Conservation (phyloP, 163 green algal species). For the Chlamydomonas reinhardtii region DNA sequence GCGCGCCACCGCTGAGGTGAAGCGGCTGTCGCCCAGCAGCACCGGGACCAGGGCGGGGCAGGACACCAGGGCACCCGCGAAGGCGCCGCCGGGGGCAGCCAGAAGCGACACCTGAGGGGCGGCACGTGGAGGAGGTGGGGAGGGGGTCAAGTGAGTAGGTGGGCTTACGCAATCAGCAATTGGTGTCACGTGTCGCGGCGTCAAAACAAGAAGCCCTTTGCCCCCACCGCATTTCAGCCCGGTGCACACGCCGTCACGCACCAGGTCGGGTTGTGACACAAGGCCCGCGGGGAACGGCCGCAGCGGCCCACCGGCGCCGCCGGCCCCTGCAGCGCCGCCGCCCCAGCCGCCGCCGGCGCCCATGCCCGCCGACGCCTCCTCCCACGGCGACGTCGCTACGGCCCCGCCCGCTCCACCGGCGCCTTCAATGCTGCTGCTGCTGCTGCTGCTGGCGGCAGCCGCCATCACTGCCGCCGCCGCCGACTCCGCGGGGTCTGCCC, state of each 20-base stretch:
- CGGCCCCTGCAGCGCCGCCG: neutral
- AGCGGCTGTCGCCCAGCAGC: constrained; percentile 1
- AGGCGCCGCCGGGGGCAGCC: neutral
- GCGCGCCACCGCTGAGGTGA: neutral
- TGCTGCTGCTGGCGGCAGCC: no score
- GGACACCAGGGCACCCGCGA: neutral
- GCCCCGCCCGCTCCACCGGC: neutral
- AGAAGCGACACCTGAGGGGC: neutral
- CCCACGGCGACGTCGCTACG: no score
- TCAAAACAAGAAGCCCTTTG: no score
- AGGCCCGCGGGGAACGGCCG: neutral
- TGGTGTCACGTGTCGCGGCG: no score
- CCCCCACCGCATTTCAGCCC: no score
- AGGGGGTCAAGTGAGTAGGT: no score
- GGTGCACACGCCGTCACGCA: no score
- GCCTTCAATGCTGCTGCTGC: no score
- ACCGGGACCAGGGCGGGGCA: neutral
- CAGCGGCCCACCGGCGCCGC: neutral
- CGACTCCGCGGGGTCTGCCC: neutral
- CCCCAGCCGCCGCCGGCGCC: neutral
- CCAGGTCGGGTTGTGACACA: constrained; percentile 3
- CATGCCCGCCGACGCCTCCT: no score
- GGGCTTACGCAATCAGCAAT: no score
- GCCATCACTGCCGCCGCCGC: no score
- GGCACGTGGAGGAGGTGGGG: no score